Evolutionary conservation across 129 eudicot species (phyloP).

Genomic region (Helianthus tuberosus): DNA sequence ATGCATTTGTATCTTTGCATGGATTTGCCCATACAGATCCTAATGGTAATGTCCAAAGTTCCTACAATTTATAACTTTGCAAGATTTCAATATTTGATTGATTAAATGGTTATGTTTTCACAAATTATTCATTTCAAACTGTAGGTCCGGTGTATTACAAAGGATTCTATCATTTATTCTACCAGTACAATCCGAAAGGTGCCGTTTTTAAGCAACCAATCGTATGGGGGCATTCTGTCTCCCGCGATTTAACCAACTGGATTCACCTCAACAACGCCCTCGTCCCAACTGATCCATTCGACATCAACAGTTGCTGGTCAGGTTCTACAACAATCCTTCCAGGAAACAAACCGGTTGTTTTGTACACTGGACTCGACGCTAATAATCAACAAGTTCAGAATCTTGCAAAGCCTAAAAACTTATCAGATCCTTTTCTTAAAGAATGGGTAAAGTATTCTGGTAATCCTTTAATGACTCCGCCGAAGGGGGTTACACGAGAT

Average conservation of each 20-base stretch:
- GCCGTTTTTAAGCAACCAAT: slow-evolving; percentile 29
- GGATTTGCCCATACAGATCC: slow-evolving; percentile 26
- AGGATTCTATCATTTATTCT: slow-evolving; percentile 42
- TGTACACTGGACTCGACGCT: slow-evolving; percentile 41
- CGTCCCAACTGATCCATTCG: slow-evolving; percentile 30
- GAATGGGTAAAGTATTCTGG: slow-evolving; percentile 43
- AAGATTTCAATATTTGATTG: background rate
- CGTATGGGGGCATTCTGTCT: slow-evolving; percentile 41
- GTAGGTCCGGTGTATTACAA: slow-evolving; percentile 44
- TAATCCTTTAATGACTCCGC: slow-evolving; percentile 41
- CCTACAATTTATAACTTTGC: background rate
- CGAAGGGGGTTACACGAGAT: slow-evolving; percentile 23
- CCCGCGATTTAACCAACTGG: slow-evolving; percentile 37
- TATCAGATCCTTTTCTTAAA: slow-evolving; percentile 43
- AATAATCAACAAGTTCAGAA: slow-evolving; percentile 40
- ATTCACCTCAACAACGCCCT: slow-evolving; percentile 38
- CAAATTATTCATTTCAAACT: background rate
- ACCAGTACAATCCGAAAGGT: slow-evolving; percentile 39
- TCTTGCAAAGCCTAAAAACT: slow-evolving; percentile 39
- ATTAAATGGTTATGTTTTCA: background rate
- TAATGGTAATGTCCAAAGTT: slow-evolving; percentile 23
- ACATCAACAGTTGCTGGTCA: slow-evolving; percentile 38
- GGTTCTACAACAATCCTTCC: slow-evolving; percentile 43
- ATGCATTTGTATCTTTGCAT: slow-evolving; percentile 29
- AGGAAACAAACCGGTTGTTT: slow-evolving; percentile 38